Conservation (phyloP, 345 rosid species). For the Odontarrhena argentea region DNA sequence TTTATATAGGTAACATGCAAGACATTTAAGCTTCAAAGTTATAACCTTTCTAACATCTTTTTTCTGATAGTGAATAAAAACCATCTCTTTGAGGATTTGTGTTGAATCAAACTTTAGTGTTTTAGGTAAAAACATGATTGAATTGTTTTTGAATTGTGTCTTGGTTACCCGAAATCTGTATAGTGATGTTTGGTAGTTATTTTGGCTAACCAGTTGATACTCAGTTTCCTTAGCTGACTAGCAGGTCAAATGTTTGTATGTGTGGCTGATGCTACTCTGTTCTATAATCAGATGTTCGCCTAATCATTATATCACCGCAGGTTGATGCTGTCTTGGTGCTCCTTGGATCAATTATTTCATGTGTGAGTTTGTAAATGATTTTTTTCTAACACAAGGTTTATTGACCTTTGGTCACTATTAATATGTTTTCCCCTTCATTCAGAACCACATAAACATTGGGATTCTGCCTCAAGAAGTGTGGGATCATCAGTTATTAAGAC, state of each 20-base stretch:
- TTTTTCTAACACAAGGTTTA: not conserved
- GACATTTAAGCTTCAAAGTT: not conserved
- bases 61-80: slow-evolving; percentile 3
- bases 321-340: slow-evolving; percentile 77
- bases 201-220: slow-evolving; percentile 12
- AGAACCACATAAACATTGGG: slow-evolving; percentile 57
- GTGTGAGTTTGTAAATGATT: slow-evolving; percentile 50
- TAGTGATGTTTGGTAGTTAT: slow-evolving; percentile 16
- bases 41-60: not conserved
- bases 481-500: slow-evolving; percentile 81
- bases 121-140: slow-evolving; percentile 1
- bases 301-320: slow-evolving; percentile 49
- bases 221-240: slow-evolving; percentile 21
- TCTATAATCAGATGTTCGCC: not conserved
- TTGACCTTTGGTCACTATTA: slow-evolving; percentile 13
- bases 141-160: slow-evolving; percentile 16
- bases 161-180: slow-evolving; percentile 14
- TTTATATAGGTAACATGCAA: slow-evolving; percentile 14
- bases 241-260: not conserved
- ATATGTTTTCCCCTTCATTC: slow-evolving; percentile 34
- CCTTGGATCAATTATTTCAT: slow-evolving; percentile 69
- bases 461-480: slow-evolving; percentile 81
- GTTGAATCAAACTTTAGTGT: slow-evolving; percentile 25
- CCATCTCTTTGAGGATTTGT: not conserved
- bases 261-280: slow-evolving; percentile 22